A percentile compares a stretch with the other conserved stretches of the same genome.
These are phyloP conservation scores for Colletotrichum lupini DNA, from an alignment of 2,329 filamentous ascomycete species.

Conservation along the genomic window DNA sequence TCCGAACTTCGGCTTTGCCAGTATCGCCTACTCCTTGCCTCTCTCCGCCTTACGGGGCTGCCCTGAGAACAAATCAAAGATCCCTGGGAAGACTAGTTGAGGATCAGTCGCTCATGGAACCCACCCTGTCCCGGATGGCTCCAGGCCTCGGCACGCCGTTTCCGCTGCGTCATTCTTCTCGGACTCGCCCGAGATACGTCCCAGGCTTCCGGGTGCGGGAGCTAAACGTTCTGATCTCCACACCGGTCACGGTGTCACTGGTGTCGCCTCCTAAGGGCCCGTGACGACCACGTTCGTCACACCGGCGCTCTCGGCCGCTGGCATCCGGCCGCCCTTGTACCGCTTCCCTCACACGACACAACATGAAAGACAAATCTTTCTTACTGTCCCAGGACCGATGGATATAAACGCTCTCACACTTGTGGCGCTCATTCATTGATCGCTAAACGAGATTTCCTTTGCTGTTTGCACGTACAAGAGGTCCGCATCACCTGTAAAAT, in stretches of 20 bases:
- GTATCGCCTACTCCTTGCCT: constrained; percentile 7
- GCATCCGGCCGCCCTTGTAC: neutral
- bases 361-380: neutral
- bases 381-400: neutral
- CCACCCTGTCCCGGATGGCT: neutral
- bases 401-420: neutral
- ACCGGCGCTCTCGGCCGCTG: neutral
- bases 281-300: neutral
- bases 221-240: neutral
- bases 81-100: neutral
- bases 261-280: neutral
- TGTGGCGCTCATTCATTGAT: neutral
- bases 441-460: neutral
- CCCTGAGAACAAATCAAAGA: neutral
- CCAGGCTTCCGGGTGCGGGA: constrained; percentile 8
- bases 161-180: constrained; percentile 1
- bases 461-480: neutral
- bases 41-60: constrained; percentile 4
- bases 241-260: neutral
- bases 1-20: neutral
- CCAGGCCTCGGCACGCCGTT: neutral
- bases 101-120: neutral
- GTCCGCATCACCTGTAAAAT: neutral
- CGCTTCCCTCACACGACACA: constrained; percentile 9
- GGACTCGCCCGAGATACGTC: neutral